Evolutionary conservation across 202 grass and related monocot species (phyloP), one percentile per base, ranked within the genome.

Genomic region (Eragrostis tef): DNA sequence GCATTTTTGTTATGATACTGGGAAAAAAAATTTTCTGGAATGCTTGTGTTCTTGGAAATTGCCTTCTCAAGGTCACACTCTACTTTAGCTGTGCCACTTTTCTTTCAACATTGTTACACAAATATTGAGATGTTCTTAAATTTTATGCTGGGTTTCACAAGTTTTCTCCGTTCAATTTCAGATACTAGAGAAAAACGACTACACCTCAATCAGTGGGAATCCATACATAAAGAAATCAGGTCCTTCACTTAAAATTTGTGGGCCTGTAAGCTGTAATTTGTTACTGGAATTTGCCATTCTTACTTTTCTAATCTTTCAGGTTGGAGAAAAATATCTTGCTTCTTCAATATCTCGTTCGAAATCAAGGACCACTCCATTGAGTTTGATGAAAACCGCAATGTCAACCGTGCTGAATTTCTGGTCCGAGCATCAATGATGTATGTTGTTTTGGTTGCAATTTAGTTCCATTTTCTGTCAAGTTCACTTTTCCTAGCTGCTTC

Each of bases 321-420:
- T 80, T 98, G 92, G 94, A 93, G 92, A 73, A 98, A 98, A 56
- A 93, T 98, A 81, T 88, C 92, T 64, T 94, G 91, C 81, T 94
- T 94, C 88, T 94, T 91, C 86, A 91, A 88, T 82, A 77, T 94
- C 57, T 98, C 92, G 6, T 94, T 86, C 73, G 92, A 98, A 93
- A 94, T 93, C 80, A 98, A 85, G 72, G 86, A 98, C 66, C 89
- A 44, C 73, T 82, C 86, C 46, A 93, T 94, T 82, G 90, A 98
- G 75, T 98, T 94, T 61, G 92, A 98, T 85, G 92, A 98, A 68
- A 91, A 80, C 44, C 84, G 57, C 56, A 94, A 93, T 80, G 92
- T 98, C 72, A 87, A 77, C 25, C 81, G 84, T 80, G 94, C 94
- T 64, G 90, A 93, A 65, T 98, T 98, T 91, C 47, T 94, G 79